These are phyloP conservation scores for Sapria himalayana DNA, from an alignment of 345 rosid genomes.

Conservation along the genomic window DNA sequence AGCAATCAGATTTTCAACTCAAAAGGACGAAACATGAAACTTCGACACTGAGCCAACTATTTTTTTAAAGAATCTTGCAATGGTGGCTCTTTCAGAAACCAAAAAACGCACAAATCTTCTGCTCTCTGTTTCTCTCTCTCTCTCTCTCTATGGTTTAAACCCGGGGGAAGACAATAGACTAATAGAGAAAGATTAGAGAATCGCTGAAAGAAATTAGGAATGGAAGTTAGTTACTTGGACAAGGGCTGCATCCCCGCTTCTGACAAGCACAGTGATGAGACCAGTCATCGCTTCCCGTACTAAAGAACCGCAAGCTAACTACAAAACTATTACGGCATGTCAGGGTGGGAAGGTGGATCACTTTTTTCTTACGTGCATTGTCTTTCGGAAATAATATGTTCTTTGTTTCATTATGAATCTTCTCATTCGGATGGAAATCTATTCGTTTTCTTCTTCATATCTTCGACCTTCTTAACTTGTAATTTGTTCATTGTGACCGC, in stretches of 20 bases:
- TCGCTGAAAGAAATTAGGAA: slow-evolving; percentile 11
- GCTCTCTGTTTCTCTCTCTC: too few species aligned
- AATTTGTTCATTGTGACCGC: background rate
- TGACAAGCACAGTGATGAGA: slow-evolving; percentile 15
- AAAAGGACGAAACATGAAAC: too few species aligned
- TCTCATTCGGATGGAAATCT: slow-evolving; percentile 6
- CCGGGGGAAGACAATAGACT: too few species aligned
- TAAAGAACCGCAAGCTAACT: slow-evolving; percentile 13
- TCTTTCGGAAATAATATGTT: too few species aligned
- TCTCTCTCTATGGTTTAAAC: too few species aligned
- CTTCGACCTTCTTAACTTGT: background rate
- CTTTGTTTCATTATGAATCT: background rate
- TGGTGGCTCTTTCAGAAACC: too few species aligned
- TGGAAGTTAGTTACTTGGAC: slow-evolving; percentile 66
- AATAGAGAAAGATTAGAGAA: too few species aligned
- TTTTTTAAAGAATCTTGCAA: too few species aligned
- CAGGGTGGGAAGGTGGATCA: slow-evolving; percentile 28
- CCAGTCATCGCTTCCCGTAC: slow-evolving; percentile 7
- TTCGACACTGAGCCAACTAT: too few species aligned
- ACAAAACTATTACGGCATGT: slow-evolving; percentile 14
- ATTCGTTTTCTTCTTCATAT: background rate
- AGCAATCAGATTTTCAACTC: too few species aligned
- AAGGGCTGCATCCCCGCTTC: slow-evolving; percentile 27
- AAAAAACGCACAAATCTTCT: too few species aligned
- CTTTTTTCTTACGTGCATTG: too few species aligned